Base-by-base conservation (phyloP, 495 filamentous ascomycete genomes). In the Penicillium lividum region DNA sequence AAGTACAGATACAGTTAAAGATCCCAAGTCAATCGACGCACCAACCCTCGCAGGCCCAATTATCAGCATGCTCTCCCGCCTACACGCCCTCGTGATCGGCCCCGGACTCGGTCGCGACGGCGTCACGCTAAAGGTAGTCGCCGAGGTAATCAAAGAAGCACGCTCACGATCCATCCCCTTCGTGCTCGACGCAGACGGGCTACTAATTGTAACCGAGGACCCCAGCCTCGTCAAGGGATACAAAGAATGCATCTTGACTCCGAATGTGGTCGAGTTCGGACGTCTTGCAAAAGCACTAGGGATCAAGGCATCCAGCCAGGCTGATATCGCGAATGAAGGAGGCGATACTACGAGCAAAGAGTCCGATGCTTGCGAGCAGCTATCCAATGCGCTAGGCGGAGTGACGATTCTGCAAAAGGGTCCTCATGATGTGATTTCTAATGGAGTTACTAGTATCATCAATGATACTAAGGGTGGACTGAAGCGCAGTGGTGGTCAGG, bases 381-480 rank as follows among this genome's bases (percentile, higher is more conserved):
- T 98, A 31, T 84, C 91, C 1, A 80, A 81, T 48, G 88, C 87
- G 6, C 84, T 97, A 11, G 92, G 90, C 3, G 94, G 95, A 13
- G 91, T 97, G 31, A 92, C 90, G 6, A 88, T 98, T 47, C 72
- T 98, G 60, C 89, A 97, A 68, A 98, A 98, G 75, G 94, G 94
- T 31, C 67, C 71, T n/a, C 84, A 84, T 51, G 94, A 98, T 70
- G 84, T 89, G 57, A 90, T 98, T 59, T 89, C 86, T 7, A 92
- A 97, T 68, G 94, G 94, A 16, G 80, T 82, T 48, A 80, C 78
- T 13, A 94, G 90, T 47, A 69, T 90, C 33, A 78, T 89, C 25
- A 87, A 86, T 43, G 91, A 96, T 64, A 67, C 89, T 25, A 71
- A 82, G 62, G 94, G 94, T 7, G 93, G 94, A 4, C 67, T 85